phyloP scores from a whole-genome alignment of 1,284 basidiomycete species.

The Ceraceosorus bombacis region DNA sequence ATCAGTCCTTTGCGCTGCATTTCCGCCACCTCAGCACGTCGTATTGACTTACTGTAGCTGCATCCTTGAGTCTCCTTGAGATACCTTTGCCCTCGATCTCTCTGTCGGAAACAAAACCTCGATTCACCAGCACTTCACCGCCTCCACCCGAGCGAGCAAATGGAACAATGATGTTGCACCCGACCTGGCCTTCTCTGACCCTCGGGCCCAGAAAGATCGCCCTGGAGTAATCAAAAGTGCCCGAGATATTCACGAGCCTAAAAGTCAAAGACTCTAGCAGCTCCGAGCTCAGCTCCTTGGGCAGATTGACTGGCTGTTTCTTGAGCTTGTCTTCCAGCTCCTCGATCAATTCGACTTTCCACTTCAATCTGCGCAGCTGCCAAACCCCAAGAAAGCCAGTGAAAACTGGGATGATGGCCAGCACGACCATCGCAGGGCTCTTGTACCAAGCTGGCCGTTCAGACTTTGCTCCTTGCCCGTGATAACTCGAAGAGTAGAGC shows the following conservation, averaged over 20 bases:
- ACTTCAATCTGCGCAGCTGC: conserved; percentile 81
- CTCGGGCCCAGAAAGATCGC: conserved; percentile 79
- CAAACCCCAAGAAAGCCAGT: conserved; percentile 87
- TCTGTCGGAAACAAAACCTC: conserved; percentile 68
- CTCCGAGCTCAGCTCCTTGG: conserved; percentile 58
- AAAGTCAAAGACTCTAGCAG: conserved; percentile 36
- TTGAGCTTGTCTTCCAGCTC: conserved; percentile 86
- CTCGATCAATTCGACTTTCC: conserved; percentile 91
- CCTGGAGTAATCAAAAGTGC: conserved; percentile 54
- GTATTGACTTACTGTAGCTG: conserved; percentile 11
- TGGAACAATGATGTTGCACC: conserved; percentile 79
- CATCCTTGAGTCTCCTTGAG: conserved; percentile 1
- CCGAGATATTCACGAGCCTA: conserved; percentile 31
- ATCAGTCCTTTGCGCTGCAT: neutral
- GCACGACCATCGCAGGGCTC: conserved; percentile 53
- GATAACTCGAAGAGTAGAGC: neutral
- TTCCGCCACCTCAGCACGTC: neutral
- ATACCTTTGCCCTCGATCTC: conserved; percentile 17
- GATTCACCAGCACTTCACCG: conserved; percentile 63
- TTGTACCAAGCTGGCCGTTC: conserved; percentile 27
- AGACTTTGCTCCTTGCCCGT: neutral
- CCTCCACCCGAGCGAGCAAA: conserved; percentile 58
- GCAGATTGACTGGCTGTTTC: conserved; percentile 69
- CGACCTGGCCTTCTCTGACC: conserved; percentile 75
- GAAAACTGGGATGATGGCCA: conserved; percentile 80